phyloP scores from a whole-genome alignment of 2,329 filamentous ascomycete species.

The Fusarium solani-melongenae region DNA sequence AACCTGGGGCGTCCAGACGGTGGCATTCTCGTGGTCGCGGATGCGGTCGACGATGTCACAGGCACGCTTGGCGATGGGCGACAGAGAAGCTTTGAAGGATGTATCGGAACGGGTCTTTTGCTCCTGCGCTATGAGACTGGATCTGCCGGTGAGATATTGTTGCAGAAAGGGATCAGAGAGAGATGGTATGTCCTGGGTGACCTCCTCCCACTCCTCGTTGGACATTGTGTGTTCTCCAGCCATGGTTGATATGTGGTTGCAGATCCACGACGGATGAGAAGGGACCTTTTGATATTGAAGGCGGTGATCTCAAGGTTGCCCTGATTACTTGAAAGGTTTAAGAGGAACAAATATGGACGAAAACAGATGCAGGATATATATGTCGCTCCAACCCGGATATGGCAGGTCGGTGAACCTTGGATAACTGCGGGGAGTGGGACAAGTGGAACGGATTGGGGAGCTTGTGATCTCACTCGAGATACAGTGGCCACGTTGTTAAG shows the following conservation, averaged over 20 bases:
- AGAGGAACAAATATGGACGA: slow-evolving; percentile 7
- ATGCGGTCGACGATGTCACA: slow-evolving; percentile 84
- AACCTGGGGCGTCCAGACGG: slow-evolving; percentile 79
- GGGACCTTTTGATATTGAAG: neutral
- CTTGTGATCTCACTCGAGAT: slow-evolving; percentile 11
- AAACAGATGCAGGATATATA: slow-evolving; percentile 5
- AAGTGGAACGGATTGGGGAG: slow-evolving; percentile 4
- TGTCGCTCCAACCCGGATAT: slow-evolving; percentile 29
- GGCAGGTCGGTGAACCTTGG: slow-evolving; percentile 30
- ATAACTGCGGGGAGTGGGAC: slow-evolving; percentile 14
- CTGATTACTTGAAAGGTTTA: neutral
- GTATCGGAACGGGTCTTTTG: slow-evolving; percentile 81
- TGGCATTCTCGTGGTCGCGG: slow-evolving; percentile 78
- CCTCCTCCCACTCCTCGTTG: slow-evolving; percentile 69
- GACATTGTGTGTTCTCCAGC: slow-evolving; percentile 50
- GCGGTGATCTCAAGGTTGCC: neutral
- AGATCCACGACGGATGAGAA: neutral
- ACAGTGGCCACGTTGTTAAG: neutral
- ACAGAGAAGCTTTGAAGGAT: slow-evolving; percentile 78
- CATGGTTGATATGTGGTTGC: slow-evolving; percentile 39
- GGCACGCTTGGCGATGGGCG: slow-evolving; percentile 81
- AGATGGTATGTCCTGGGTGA: slow-evolving; percentile 66
- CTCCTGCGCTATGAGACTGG: slow-evolving; percentile 82
- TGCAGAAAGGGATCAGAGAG: slow-evolving; percentile 80
- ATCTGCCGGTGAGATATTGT: slow-evolving; percentile 81